Evolutionary conservation across 2,329 filamentous ascomycete species (phyloP).

Genomic region (Plectosphaerella cucumerina): DNA sequence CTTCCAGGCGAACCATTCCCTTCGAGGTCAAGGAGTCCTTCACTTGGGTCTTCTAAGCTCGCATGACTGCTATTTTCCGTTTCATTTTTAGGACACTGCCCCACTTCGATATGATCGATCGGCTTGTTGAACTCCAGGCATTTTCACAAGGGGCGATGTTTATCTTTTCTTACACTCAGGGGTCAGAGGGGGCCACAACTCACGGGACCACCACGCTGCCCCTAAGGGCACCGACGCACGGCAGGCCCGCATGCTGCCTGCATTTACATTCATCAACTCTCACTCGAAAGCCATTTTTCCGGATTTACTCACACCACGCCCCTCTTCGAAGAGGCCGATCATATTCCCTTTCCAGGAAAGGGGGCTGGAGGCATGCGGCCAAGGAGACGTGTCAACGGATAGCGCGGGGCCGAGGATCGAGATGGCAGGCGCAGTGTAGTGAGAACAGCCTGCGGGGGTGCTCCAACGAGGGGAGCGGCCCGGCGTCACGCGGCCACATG

Average conservation of each 20-base stretch:
- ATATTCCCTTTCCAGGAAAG: no score
- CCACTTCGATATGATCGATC: background rate
- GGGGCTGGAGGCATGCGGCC: background rate
- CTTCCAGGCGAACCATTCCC: constrained; percentile 21
- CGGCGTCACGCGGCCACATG: no score
- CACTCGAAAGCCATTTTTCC: background rate
- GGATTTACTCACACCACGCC: no score
- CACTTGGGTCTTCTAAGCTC: constrained; percentile 56
- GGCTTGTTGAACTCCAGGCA: background rate
- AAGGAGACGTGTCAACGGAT: background rate
- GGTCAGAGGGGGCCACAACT: background rate
- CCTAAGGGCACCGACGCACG: no score
- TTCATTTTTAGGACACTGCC: background rate
- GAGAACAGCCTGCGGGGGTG: no score
- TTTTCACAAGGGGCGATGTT: background rate
- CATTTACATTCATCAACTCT: background rate
- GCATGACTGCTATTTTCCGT: background rate
- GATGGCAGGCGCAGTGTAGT: background rate
- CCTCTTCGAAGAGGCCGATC: no score
- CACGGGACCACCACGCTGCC: background rate
- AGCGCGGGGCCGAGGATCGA: background rate
- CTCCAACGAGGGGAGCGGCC: no score
- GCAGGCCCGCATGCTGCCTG: background rate
- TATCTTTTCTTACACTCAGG: background rate
- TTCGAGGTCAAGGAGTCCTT: constrained; percentile 63